Percentiles rank a stretch among this genome's conserved stretches.
Conservation (phyloP, 106 monocot species). For the Narthecium ossifragum region DNA sequence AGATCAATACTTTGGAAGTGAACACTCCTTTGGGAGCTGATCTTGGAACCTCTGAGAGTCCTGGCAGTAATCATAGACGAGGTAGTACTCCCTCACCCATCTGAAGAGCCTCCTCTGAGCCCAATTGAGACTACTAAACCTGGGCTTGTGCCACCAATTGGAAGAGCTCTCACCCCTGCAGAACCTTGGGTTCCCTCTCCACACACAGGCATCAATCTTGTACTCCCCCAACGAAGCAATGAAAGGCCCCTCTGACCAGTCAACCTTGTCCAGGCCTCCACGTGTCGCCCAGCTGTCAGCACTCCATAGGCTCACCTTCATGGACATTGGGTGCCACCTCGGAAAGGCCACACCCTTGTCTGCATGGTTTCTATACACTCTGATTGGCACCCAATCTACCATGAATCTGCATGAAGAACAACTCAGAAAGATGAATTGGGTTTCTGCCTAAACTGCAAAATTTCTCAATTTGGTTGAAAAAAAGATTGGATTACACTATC, state of each 20-base stretch:
- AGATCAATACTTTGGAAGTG: constrained; percentile 22
- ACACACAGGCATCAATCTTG: constrained; percentile 59
- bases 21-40: constrained; percentile 40
- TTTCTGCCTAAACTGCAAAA: too few species aligned
- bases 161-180: constrained; percentile 24
- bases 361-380: constrained; percentile 53
- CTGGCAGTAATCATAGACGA: constrained; percentile 61
- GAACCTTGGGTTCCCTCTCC: constrained; percentile 38
- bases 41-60: constrained; percentile 46
- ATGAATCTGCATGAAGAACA: constrained; percentile 32
- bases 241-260: constrained; percentile 64
- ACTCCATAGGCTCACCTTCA: constrained; percentile 56
- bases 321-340: constrained; percentile 47
- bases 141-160: constrained; percentile 54
- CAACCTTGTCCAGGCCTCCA: constrained; percentile 53
- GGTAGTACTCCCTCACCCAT: constrained; percentile 64
- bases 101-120: constrained; percentile 50
- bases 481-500: constrained; percentile 31
- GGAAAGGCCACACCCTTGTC: constrained; percentile 53
- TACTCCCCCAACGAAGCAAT: constrained; percentile 41
- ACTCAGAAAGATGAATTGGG: not conserved
- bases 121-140: constrained; percentile 25
- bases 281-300: constrained; percentile 66
- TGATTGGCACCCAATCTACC: constrained; percentile 70
- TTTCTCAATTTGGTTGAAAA: not conserved